Evolutionary conservation across 179 eudicot genomes (phyloP), one percentile per base, ranked within the genome.

Genomic region (Gypsophila paniculata): DNA sequence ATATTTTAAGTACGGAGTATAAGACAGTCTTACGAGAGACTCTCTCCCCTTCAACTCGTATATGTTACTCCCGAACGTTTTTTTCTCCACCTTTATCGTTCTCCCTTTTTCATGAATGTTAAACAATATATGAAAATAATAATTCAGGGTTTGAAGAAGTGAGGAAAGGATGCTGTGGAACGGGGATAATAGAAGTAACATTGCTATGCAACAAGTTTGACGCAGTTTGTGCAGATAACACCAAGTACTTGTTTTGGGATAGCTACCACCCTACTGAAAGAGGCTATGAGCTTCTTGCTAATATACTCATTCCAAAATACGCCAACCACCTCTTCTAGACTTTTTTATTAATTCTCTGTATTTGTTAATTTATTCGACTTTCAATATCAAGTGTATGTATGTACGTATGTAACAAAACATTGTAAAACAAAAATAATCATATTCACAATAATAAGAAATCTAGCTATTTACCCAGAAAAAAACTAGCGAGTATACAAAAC

Each of bases 191-290:
- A 42, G 96, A 91, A 77, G 94, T 87, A 0, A 79, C 89, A 1
- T 44, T 83, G 52, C 55, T 87, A 0, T 91, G 96, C 74, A 84
- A 75, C 57, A 55, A 76, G 74, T 38, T 72, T 34, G 71, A 80
- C 61, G 78, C 53, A 51, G 74, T 89, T 5, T 91, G 96, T 61
- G 8, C 79, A 4, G 74, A 89, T 62, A 85, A 68, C 9, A 73
- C 88, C 9, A 82, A 89, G 18, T 89, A 82, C 51, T 78, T 91
- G 15, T 91, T 91, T 34, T 89, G 96, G 96, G 96, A 90, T 65
- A 85, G 93, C 69, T 90, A 82, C 57, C 96, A 90, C 78, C 91
- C 81, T 3, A 88, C 96, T 8, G 85, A 89, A 21, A 84, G 34
- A 32, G 88, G 86, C 34, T 90, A 90, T 49, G 22, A 55, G 6